Percentiles rank a stretch among this genome's conserved stretches.
Evolutionary conservation across 208 protist genomes (phyloP).

Genomic region (Leishmania lainsoni): DNA sequence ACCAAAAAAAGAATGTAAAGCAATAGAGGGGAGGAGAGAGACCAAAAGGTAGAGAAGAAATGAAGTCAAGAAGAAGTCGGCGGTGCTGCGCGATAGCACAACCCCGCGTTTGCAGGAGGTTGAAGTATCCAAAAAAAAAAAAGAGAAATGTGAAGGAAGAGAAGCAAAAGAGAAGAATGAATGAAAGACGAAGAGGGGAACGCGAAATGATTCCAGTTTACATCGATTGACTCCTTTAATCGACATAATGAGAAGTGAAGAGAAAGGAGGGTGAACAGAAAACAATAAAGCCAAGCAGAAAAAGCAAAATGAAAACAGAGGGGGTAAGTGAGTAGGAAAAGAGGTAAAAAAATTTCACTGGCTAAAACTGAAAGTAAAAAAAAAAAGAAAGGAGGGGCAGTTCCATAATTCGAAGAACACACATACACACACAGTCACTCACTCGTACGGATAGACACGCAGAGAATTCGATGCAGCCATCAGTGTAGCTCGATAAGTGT

Average conservation of each 20-base stretch:
- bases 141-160: background rate
- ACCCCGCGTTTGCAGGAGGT: background rate
- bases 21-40: background rate
- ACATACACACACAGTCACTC: conserved; percentile 6
- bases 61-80: background rate
- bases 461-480: conserved; percentile 15
- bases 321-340: background rate
- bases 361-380: background rate
- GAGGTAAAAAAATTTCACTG: background rate
- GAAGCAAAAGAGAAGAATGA: background rate
- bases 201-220: background rate
- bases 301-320: background rate
- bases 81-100: background rate
- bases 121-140: conserved; percentile 1
- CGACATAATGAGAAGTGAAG: background rate
- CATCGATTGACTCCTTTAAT: conserved; percentile 1
- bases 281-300: background rate
- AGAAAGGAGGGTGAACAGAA: background rate
- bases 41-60: background rate
- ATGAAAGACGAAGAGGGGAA: background rate
- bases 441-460: conserved; percentile 6
- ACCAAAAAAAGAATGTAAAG: background rate
- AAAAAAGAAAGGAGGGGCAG: background rate
- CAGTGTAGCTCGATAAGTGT: conserved; percentile 15
- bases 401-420: conserved; percentile 4